These are phyloP conservation scores for Saccharomycopsis capsularis DNA, from an alignment of 805 yeast species.

Conservation along the genomic window DNA sequence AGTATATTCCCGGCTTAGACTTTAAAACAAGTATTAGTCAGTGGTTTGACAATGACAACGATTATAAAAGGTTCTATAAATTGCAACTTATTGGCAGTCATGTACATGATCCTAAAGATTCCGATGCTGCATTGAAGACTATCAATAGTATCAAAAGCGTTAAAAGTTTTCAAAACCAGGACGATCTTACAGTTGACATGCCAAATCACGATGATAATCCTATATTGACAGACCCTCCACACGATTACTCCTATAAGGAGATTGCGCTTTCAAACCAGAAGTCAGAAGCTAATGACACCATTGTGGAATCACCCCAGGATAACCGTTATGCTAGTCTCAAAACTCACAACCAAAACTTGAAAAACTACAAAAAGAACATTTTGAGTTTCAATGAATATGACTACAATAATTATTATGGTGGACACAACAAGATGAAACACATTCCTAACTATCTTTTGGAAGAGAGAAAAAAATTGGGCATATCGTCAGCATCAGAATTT, in stretches of 20 bases:
- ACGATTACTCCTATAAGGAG: constrained; percentile 17
- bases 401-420: constrained; percentile 18
- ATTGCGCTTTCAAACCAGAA: neutral
- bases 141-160: constrained; percentile 11
- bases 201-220: constrained; percentile 19
- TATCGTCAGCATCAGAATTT: too few species aligned
- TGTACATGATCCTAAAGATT: constrained; percentile 11
- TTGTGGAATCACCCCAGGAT: neutral
- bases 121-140: neutral
- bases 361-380: constrained; percentile 18
- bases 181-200: constrained; percentile 14
- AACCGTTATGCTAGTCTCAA: neutral
- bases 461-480: too few species aligned
- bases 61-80: constrained; percentile 14
- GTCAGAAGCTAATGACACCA: neutral
- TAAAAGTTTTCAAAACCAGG: constrained; percentile 12
- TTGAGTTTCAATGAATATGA: constrained; percentile 19
- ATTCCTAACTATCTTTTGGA: too few species aligned
- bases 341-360: constrained; percentile 14
- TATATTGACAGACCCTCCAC: constrained; percentile 15
- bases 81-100: constrained; percentile 18
- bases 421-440: constrained; percentile 16
- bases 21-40: constrained; percentile 30
- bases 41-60: constrained; percentile 18
- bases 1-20: constrained; percentile 67